Conservation (phyloP, 176 grass and related monocot species). For the Urochloa ruziziensis region DNA sequence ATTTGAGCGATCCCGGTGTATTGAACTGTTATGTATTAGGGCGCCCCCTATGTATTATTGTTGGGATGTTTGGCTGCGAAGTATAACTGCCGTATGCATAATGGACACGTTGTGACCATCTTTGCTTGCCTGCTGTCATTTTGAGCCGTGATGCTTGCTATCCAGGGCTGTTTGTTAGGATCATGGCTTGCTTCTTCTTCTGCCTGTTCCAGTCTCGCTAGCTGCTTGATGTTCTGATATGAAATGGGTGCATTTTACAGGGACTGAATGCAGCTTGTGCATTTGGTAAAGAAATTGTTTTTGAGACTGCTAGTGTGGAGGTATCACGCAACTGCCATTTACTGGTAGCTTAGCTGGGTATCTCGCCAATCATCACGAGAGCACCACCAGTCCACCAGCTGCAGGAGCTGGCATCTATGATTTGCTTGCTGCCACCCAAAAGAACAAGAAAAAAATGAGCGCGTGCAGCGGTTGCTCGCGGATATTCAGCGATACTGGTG, state of each 20-base stretch:
- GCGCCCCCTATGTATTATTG: constrained; percentile 24
- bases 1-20: constrained; percentile 15
- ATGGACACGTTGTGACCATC: neutral
- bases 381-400: neutral
- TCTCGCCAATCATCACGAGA: neutral
- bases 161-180: neutral
- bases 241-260: neutral
- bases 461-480: neutral
- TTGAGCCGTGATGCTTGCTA: neutral
- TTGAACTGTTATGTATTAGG: constrained; percentile 36
- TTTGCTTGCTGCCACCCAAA: neutral
- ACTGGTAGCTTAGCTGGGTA: no score
- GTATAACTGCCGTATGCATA: constrained; percentile 31
- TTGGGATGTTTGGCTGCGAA: constrained; percentile 33
- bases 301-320: neutral
- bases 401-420: neutral
- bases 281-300: neutral
- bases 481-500: neutral
- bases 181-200: neutral
- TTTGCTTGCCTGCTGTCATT: neutral
- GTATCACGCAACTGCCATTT: neutral
- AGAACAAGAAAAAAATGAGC: neutral
- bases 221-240: neutral
- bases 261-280: neutral
- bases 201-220: neutral